phyloP scores from a whole-genome alignment of 345 rosid genomes.

The Rubroshorea leprosula region DNA sequence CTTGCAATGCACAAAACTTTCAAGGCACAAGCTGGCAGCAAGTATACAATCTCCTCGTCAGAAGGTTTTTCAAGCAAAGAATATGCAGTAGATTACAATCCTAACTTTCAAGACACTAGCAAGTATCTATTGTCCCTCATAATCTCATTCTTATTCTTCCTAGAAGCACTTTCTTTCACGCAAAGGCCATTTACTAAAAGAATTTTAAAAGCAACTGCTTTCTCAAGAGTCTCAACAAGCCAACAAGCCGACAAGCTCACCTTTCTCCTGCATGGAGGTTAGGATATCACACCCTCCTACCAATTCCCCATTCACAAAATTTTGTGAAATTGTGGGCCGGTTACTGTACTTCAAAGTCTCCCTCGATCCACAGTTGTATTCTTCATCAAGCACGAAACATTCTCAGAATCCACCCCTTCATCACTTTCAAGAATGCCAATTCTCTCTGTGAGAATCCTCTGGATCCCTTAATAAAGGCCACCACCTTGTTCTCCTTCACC shows the following conservation, averaged over 20 bases:
- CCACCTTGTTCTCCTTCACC: constrained; percentile 86
- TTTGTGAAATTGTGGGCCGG: constrained; percentile 92
- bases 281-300: constrained; percentile 86
- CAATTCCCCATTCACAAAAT: constrained; percentile 74
- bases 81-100: background rate
- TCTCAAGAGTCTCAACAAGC: too few species aligned
- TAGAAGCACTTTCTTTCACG: background rate
- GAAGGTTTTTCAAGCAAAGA: too few species aligned
- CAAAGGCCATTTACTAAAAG: background rate
- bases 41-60: too few species aligned
- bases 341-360: constrained; percentile 77
- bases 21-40: too few species aligned
- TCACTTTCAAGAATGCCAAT: constrained; percentile 70
- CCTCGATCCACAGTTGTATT: constrained; percentile 66
- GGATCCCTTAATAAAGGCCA: constrained; percentile 88
- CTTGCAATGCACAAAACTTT: too few species aligned
- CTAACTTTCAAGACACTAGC: background rate
- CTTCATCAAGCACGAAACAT: constrained; percentile 83
- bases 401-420: constrained; percentile 77
- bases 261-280: constrained; percentile 71
- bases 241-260: constrained; percentile 60
- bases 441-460: constrained; percentile 92
- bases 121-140: background rate
- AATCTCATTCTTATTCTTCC: background rate
- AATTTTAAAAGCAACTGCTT: constrained; percentile 2